These are phyloP conservation scores for Gossypium gossypioides DNA, from an alignment of 441 rosid species.

Conservation along the genomic window DNA sequence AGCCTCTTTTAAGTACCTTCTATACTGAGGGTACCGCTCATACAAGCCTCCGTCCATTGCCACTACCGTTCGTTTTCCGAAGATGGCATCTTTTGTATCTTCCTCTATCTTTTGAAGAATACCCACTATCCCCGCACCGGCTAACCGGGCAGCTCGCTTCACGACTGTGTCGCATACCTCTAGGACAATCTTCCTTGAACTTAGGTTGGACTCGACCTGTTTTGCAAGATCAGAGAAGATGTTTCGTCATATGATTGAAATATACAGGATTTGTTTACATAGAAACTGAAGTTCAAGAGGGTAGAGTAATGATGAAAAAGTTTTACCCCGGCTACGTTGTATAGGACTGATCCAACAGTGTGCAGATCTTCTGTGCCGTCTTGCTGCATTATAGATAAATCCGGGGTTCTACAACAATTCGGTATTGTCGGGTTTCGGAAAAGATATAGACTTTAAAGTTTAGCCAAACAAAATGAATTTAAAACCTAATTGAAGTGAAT, in stretches of 20 bases:
- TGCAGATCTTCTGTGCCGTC: conserved; percentile 59
- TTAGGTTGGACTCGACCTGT: conserved; percentile 46
- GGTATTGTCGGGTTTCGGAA: neutral
- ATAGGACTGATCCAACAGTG: conserved; percentile 48
- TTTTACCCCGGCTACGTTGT: conserved; percentile 41
- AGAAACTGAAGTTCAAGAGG: neutral
- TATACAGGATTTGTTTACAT: neutral
- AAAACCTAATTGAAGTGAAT: neutral
- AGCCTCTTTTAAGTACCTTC: conserved; percentile 50
- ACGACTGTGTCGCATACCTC: conserved; percentile 63
- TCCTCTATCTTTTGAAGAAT: conserved; percentile 67
- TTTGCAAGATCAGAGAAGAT: neutral
- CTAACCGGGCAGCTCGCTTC: conserved; percentile 68
- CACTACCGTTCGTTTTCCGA: conserved; percentile 59
- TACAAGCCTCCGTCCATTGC: conserved; percentile 84
- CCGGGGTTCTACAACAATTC: conserved; percentile 41
- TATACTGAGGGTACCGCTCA: conserved; percentile 60
- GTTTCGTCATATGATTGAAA: neutral
- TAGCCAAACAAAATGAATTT: neutral
- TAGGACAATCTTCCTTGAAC: conserved; percentile 39
- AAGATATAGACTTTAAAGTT: too few relatives aligned
- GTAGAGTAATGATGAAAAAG: neutral
- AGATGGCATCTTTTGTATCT: conserved; percentile 45
- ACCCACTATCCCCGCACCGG: conserved; percentile 83
- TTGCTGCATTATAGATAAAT: conserved; percentile 61